Evolutionary conservation across 805 yeast species (phyloP).

Genomic region (Huiozyma naganishii): DNA sequence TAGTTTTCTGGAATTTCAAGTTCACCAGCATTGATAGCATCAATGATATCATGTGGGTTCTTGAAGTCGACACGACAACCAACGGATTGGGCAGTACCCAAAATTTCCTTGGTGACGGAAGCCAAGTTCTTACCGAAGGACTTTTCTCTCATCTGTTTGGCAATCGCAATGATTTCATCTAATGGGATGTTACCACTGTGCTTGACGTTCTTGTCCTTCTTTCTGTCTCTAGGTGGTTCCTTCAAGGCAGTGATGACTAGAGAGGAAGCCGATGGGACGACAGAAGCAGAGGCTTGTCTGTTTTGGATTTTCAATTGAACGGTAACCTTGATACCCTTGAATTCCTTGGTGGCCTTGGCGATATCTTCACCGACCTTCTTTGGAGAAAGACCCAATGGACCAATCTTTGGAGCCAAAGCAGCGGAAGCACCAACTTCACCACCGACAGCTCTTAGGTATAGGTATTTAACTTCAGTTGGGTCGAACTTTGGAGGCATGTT

Average conservation of each 20-base stretch:
- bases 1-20: constrained; percentile 50
- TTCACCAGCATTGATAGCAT: constrained; percentile 97
- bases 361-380: constrained; percentile 99
- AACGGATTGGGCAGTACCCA: constrained; percentile 99
- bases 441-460: constrained; percentile 99
- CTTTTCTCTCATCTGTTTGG: constrained; percentile 95
- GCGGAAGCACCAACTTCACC: constrained; percentile 99
- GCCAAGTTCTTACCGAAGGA: constrained; percentile 96
- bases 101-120: constrained; percentile 95
- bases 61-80: constrained; percentile 99
- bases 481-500: constrained; percentile 97
- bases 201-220: constrained; percentile 99
- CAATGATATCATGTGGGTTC: constrained; percentile 98
- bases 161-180: constrained; percentile 93
- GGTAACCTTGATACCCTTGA: constrained; percentile 99
- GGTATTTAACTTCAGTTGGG: constrained; percentile 96
- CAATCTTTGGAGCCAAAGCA: constrained; percentile 99
- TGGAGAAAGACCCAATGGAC: constrained; percentile 99
- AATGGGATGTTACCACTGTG: constrained; percentile 98
- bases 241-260: constrained; percentile 97
- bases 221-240: constrained; percentile 99
- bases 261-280: constrained; percentile 98
- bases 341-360: constrained; percentile 98
- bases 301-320: constrained; percentile 97
- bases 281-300: constrained; percentile 99